Conservation (phyloP, 352 stramenopile species). For the Phytopythium litorale region DNA sequence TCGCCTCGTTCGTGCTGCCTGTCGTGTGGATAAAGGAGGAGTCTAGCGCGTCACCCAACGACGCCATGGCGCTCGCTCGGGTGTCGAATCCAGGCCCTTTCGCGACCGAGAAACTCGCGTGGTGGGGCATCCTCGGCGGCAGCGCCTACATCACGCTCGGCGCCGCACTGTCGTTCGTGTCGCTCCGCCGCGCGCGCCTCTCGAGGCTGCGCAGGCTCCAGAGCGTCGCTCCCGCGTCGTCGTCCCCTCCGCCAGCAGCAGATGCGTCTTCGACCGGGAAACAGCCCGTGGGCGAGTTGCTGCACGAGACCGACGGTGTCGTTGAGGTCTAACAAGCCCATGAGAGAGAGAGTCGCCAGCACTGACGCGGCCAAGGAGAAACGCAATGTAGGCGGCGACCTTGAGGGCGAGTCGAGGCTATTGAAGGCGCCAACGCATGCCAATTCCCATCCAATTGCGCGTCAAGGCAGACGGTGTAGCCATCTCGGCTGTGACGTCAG, state of each 20-base stretch:
- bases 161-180: not conserved
- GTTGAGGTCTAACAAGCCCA: not conserved
- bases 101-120: slow-evolving; percentile 31
- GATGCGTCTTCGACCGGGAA: not conserved
- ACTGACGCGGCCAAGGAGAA: not conserved
- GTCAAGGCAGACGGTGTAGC: not conserved
- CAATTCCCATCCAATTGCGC: no score
- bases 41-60: slow-evolving; percentile 22
- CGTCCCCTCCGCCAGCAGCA: not conserved
- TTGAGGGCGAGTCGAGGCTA: no score
- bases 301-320: not conserved
- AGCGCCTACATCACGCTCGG: slow-evolving; percentile 21
- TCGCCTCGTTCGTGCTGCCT: slow-evolving; percentile 31
- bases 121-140: slow-evolving; percentile 25
- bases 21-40: slow-evolving; percentile 50
- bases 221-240: not conserved
- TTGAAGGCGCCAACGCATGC: no score
- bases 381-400: not conserved
- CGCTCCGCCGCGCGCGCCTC: not conserved
- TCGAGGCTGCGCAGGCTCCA: not conserved
- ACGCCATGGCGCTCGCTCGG: slow-evolving; percentile 8
- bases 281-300: not conserved
- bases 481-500: not conserved
- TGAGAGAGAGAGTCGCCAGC: no score
- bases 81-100: slow-evolving; percentile 21